A percentile compares a stretch with the other conserved stretches of the same genome.
Conservation (phyloP, 2,329 filamentous ascomycete species). For the Dactylella cylindrospora region DNA sequence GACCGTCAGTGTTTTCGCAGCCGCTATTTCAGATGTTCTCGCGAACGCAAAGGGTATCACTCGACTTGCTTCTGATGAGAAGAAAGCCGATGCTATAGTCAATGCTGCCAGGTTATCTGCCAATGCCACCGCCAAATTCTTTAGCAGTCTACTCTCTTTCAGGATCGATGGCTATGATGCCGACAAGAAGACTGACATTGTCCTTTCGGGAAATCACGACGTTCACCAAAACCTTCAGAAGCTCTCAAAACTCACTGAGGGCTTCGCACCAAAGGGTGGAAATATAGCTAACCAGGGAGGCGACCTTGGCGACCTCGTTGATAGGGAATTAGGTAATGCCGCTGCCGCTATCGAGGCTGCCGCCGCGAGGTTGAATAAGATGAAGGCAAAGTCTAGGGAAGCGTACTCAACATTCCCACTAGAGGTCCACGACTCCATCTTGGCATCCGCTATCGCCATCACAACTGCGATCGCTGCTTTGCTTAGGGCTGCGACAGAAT, state of each 20-base stretch:
- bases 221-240: constrained; percentile 92
- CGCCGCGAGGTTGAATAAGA: constrained; percentile 80
- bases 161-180: constrained; percentile 86
- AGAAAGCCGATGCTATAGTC: constrained; percentile 83
- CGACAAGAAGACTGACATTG: constrained; percentile 90
- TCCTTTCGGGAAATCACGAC: constrained; percentile 96
- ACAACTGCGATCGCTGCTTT: constrained; percentile 91
- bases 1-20: constrained; percentile 84
- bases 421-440: constrained; percentile 90
- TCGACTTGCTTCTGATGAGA: constrained; percentile 90
- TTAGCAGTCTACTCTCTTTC: constrained; percentile 91
- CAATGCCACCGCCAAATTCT: constrained; percentile 85
- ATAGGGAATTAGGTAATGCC: constrained; percentile 86
- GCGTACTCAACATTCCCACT: constrained; percentile 95
- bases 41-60: constrained; percentile 95
- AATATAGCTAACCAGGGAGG: constrained; percentile 77
- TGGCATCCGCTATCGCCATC: constrained; percentile 88
- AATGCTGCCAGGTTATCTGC: constrained; percentile 81
- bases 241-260: constrained; percentile 88
- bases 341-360: constrained; percentile 94
- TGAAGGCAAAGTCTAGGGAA: constrained; percentile 95
- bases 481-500: constrained; percentile 89
- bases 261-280: constrained; percentile 82
- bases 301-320: constrained; percentile 89
- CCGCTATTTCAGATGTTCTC: constrained; percentile 87